Base-by-base conservation (phyloP, 83 land plant species). In the Picea abies region DNA sequence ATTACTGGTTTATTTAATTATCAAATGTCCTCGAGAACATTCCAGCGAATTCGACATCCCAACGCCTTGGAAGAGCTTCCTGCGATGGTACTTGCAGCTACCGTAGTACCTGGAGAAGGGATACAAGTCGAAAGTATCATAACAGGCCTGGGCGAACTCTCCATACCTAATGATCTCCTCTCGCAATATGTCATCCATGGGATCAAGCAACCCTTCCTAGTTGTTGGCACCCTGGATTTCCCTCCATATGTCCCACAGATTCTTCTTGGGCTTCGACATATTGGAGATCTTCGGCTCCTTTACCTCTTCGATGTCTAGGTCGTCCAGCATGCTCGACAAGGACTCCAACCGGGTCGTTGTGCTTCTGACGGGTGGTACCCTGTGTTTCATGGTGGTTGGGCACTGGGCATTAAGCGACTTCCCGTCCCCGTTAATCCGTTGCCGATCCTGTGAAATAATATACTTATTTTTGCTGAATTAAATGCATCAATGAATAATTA, bases 81-180 rank as follows among this genome's bases (percentile, higher is more conserved):
- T 64, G 62, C 17, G 64, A 70, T 73, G 16, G 9, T 81, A 90
- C 81, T 86, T 85, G 84, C 92, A 89, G 84, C 80, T 44, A 83
- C 88, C 90, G 81, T 88, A 81, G 78, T 81, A 77, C 20, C 63
- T 69, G 49, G 86, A 85, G 78, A n/a, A 65, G 76, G 80, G 76
- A 67, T 66, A 0, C 0, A 29, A 29, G 29, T 29, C 29, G 29
- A 29, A 29, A 29, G 29, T 0, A 29, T 29, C 29, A 29, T 29
- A 29, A 29, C 29, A 29, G 29, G 29, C 29, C 29, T 29, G 29
- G 0, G 29, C 29, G 29, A 86, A 79, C 32, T 91, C 89, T 10
- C 90, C 90, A 72, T 91, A 91, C 23, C 84, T 76, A 44, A 91
- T 32, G 60, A 91, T 47, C 85, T 91, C 89, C 22, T 32, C 23